Evolutionary conservation across 768 basidiomycete genomes (phyloP), one percentile per base, ranked within the genome.

Genomic region (Lentinula sp.): DNA sequence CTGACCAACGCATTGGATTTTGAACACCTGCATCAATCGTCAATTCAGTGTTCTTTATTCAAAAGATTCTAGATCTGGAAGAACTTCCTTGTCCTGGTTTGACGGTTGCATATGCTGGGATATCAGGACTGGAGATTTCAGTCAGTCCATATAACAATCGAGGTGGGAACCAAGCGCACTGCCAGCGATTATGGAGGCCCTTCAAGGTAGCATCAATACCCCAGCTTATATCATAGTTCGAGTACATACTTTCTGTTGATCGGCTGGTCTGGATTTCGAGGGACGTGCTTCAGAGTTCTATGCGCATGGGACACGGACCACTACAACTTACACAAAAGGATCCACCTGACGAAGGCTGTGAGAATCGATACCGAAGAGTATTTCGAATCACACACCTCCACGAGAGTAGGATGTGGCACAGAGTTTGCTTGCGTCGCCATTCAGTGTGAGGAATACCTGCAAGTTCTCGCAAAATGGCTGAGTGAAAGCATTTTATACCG

Each of bases 361-460:
- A 28, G 28, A 3, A 28, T 28, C 28, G 28, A 28, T 3, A 28
- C 28, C 28, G 28, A 28, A 18, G 39, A 23, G 32, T 10, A n/a
- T 20, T 54, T 5, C n/a, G 33, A 13, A 7, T 23, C 8, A 59
- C 42, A 74, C 63, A 85, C 85, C 71, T 81, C 70, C 59, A 89
- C 76, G 39, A 88, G 64, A 28, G 82, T 87, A 9, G 83, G 84
- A 66, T 85, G 80, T 7, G 83, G 70, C 16, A 82, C 75, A 55
- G 85, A 87, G 69, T 88, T 87, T 48, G 80, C 82, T 67, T 72
- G 71, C 43, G 85, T 87, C 16, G 86, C 85, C 83, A 86, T 87
- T 36, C 50, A 15, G 6, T 13, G 12, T 51, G 13, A 23, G 50
- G 13, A 51, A 36, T 51, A 32, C 10, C 20, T 60, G 48, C 52